Percentiles rank a stretch among this genome's conserved stretches.
Conservation (phyloP, 257 asterid genomes). For the Salvia splendens region DNA sequence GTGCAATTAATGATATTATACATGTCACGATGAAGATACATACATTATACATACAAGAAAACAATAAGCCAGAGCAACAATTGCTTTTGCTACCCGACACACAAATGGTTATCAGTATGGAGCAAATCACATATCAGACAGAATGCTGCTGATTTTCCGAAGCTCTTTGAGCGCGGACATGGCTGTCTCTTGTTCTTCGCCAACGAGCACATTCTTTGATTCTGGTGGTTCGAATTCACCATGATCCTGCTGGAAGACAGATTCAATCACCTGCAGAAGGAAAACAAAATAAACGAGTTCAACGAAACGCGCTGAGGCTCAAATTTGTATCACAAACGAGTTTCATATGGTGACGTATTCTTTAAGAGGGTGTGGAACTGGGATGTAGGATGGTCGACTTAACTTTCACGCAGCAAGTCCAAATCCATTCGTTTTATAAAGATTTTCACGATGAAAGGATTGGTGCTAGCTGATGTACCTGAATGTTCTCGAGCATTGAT, state of each 20-base stretch:
- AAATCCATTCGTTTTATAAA: constrained; percentile 6
- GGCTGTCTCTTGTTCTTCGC: constrained; percentile 72
- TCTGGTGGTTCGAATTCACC: constrained; percentile 44
- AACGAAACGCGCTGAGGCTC: background rate
- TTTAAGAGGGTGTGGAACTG: background rate
- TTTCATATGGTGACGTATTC: background rate
- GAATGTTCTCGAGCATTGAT: constrained; percentile 55
- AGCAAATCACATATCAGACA: constrained; percentile 75
- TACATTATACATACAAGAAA: constrained; percentile 2
- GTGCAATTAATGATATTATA: constrained; percentile 20
- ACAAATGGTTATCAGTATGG: constrained; percentile 28
- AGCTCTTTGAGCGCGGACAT: constrained; percentile 85
- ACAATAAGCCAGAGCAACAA: constrained; percentile 6
- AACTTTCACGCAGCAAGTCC: constrained; percentile 15
- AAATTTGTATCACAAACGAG: background rate
- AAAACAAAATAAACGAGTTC: constrained; percentile 24
- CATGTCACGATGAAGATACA: constrained; percentile 1
- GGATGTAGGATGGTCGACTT: background rate
- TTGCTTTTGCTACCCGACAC: constrained; percentile 18
- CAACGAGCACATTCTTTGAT: constrained; percentile 51
- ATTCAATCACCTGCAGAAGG: constrained; percentile 67
- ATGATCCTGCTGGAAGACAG: constrained; percentile 68
- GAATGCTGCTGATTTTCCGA: constrained; percentile 74
- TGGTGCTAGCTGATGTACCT: constrained; percentile 35
- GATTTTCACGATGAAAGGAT: background rate